phyloP scores from a whole-genome alignment of 192 early-diverging fungal genomes.

The Coemansia sp. region DNA sequence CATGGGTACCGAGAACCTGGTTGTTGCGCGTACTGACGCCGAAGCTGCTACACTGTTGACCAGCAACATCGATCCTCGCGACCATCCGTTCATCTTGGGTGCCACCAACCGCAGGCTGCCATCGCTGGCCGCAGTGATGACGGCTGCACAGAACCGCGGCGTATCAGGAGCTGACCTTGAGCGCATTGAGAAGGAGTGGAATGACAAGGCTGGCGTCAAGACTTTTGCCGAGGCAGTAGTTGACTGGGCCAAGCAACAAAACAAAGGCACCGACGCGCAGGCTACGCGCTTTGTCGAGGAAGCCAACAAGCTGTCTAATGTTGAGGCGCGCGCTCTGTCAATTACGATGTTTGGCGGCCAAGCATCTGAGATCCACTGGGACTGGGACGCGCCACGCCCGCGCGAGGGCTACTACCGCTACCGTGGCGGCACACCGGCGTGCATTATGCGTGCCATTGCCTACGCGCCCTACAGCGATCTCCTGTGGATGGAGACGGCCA shows the following conservation, averaged over 20 bases:
- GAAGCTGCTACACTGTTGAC: slow-evolving; percentile 96
- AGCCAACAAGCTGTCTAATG: slow-evolving; percentile 69
- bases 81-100: slow-evolving; percentile 96
- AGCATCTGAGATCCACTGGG: slow-evolving; percentile 65
- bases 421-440: slow-evolving; percentile 89
- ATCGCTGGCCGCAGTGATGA: slow-evolving; percentile 71
- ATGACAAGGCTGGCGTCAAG: slow-evolving; percentile 73
- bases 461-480: slow-evolving; percentile 90
- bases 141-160: slow-evolving; percentile 74
- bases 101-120: slow-evolving; percentile 80
- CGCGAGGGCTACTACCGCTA: slow-evolving; percentile 98
- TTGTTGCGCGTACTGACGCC: slow-evolving; percentile 94
- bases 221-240: slow-evolving; percentile 79
- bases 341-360: slow-evolving; percentile 55
- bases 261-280: slow-evolving; percentile 46
- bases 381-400: slow-evolving; percentile 86
- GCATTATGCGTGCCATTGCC: slow-evolving; percentile 77
- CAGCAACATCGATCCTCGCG: slow-evolving; percentile 93
- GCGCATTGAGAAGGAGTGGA: slow-evolving; percentile 85
- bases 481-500: slow-evolving; percentile 98
- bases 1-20: slow-evolving; percentile 93
- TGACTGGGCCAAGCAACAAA: slow-evolving; percentile 59
- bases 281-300: slow-evolving; percentile 50
- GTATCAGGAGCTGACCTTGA: slow-evolving; percentile 72
- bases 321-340: slow-evolving; percentile 79